A percentile compares a stretch with the other conserved stretches of the same genome.
These are phyloP conservation scores for Suhomyces pyralidae DNA, from an alignment of 805 yeast genomes.

Conservation along the genomic window DNA sequence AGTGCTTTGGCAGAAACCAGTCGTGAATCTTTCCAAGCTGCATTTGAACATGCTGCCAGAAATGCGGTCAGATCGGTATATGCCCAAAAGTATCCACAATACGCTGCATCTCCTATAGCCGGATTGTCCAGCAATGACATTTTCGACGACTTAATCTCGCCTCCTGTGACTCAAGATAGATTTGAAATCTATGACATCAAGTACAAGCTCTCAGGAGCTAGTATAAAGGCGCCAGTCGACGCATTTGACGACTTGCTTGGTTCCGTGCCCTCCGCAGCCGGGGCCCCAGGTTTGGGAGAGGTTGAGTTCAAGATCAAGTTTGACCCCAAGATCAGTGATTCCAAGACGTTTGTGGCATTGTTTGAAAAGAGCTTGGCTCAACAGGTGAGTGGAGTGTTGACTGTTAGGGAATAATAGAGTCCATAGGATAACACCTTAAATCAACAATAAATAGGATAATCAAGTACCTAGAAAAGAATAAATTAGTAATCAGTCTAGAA, in stretches of 20 bases:
- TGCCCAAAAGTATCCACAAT: slow-evolving; percentile 36
- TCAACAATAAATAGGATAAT: no score
- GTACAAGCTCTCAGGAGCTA: slow-evolving; percentile 21
- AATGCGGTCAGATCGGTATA: slow-evolving; percentile 29
- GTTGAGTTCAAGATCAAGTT: slow-evolving; percentile 34
- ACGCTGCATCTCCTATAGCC: slow-evolving; percentile 30
- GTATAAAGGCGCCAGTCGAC: slow-evolving; percentile 6
- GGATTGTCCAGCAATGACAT: slow-evolving; percentile 21
- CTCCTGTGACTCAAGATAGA: slow-evolving; percentile 33
- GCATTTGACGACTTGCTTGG: slow-evolving; percentile 37
- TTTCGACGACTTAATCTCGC: slow-evolving; percentile 38
- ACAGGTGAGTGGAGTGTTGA: slow-evolving; percentile 1
- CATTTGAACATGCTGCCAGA: slow-evolving; percentile 30
- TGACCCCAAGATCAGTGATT: slow-evolving; percentile 31
- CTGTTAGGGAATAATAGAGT: not conserved
- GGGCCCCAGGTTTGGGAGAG: slow-evolving; percentile 16
- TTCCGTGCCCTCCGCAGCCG: slow-evolving; percentile 9
- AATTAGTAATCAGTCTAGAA: no score
- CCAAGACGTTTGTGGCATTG: slow-evolving; percentile 32
- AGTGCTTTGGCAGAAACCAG: slow-evolving; percentile 26
- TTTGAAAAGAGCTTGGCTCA: slow-evolving; percentile 34
- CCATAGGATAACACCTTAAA: no score
- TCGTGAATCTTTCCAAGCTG: slow-evolving; percentile 24
- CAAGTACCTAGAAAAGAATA: no score
- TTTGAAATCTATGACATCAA: slow-evolving; percentile 31